Evolutionary conservation across 2,329 filamentous ascomycete genomes (phyloP), one percentile per base, ranked within the genome.

Genomic region (Chalara sp.): DNA sequence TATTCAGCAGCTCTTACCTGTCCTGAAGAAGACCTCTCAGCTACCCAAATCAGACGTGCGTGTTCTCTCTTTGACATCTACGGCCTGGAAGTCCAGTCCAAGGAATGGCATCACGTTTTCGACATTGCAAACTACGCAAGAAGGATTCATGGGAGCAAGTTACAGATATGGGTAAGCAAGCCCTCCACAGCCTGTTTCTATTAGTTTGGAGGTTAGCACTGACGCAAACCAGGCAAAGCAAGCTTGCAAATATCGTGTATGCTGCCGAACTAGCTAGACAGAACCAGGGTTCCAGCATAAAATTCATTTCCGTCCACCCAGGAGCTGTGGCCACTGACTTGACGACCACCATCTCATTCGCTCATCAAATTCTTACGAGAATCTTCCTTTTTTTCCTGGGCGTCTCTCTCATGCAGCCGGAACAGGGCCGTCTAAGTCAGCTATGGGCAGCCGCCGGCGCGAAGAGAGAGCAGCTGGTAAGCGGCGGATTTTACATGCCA

Each of bases 171-270:
- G 47, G 21, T 21, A 21, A 21, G 21, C 21, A 21, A 21, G 21
- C 21, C 21, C 21, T 48, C 48, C 47, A 12, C 41, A 6, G 30
- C 12, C n/a, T 6, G 11, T 8, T 10, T 40, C 32, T 33, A 10
- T 13, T 40, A 32, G 39, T 11, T 30, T 5, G 28, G 10, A 12
- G n/a, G 7, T 6, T 53, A 63, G 48, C 11, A 31, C 11, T 61
- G 66, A 72, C 55, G 74, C 70, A 2, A 21, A 21, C 21, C 21
- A 21, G 21, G 0, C 71, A 75, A 53, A 70, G 67, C 51, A 78
- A 78, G 59, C 60, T 77, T 4, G 75, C 76, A 0, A 73, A 76
- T 54, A 55, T 76, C 5, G 59, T 76, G 3, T 74, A 71, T 56
- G 66, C 70, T 4, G 58, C 61, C 6, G 67, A 72, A 48, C 56